Evolutionary conservation across 2,329 filamentous ascomycete species (phyloP).

Genomic region (Endocalyx cinctus): DNA sequence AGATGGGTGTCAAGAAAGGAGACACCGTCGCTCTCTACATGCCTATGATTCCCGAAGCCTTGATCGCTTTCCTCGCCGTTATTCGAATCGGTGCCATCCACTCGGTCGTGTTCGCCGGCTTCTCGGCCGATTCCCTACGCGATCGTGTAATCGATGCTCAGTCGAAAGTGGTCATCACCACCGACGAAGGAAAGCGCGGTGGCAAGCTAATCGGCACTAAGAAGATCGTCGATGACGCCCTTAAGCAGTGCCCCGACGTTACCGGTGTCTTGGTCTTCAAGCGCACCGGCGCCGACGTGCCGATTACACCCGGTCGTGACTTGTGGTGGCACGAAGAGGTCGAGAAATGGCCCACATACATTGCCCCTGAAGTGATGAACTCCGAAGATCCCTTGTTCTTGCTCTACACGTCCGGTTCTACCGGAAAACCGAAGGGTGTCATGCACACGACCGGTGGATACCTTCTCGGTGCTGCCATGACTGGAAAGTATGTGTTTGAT

Average conservation of each 20-base stretch:
- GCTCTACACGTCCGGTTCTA: slow-evolving; percentile 96
- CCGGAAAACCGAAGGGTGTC: slow-evolving; percentile 97
- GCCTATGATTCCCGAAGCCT: slow-evolving; percentile 96
- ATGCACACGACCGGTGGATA: slow-evolving; percentile 97
- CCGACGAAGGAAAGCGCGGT: slow-evolving; percentile 95
- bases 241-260: slow-evolving; percentile 92
- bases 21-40: slow-evolving; percentile 97
- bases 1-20: slow-evolving; percentile 95
- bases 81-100: slow-evolving; percentile 90
- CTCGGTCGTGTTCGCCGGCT: slow-evolving; percentile 96
- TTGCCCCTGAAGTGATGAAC: slow-evolving; percentile 81
- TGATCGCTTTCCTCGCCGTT: slow-evolving; percentile 88
- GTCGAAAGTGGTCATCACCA: slow-evolving; percentile 92
- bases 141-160: slow-evolving; percentile 90
- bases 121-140: slow-evolving; percentile 91
- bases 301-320: slow-evolving; percentile 84
- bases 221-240: slow-evolving; percentile 96
- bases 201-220: slow-evolving; percentile 97
- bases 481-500: slow-evolving; percentile 98
- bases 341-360: slow-evolving; percentile 92
- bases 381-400: slow-evolving; percentile 96
- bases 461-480: slow-evolving; percentile 85
- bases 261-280: slow-evolving; percentile 85
- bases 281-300: slow-evolving; percentile 88
- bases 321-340: slow-evolving; percentile 99